These are phyloP conservation scores for Globisporangium ultimum DNA, from an alignment of 352 stramenopile species.

Conservation along the genomic window DNA sequence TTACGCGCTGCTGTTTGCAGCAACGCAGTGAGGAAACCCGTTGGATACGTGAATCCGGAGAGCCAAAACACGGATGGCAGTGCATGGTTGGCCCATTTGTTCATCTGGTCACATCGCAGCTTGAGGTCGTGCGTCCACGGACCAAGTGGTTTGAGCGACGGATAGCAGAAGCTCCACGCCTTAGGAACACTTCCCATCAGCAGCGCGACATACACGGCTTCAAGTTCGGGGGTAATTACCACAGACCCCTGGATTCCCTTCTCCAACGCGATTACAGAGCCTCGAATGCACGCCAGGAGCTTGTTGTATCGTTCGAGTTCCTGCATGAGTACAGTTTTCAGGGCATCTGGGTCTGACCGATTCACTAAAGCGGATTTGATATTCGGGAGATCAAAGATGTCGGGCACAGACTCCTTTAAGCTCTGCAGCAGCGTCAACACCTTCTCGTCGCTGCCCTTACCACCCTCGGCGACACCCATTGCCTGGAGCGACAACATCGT, in stretches of 20 bases:
- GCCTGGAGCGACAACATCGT: conserved; percentile 91
- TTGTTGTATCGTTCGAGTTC: conserved; percentile 95
- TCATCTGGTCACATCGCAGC: conserved; percentile 88
- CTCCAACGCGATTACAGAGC: conserved; percentile 82
- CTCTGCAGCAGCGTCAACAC: conserved; percentile 80
- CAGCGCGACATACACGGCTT: conserved; percentile 91
- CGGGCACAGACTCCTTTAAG: conserved; percentile 85
- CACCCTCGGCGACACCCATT: conserved; percentile 74
- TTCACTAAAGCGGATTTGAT: conserved; percentile 68
- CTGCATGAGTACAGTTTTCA: conserved; percentile 95
- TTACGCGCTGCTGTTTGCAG: conserved; percentile 93
- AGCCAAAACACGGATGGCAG: conserved; percentile 94
- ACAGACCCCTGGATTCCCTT: conserved; percentile 92
- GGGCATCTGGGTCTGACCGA: conserved; percentile 85
- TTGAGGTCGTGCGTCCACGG: conserved; percentile 93
- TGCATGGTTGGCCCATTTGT: conserved; percentile 79
- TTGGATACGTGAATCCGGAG: conserved; percentile 95
- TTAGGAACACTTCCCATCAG: conserved; percentile 85
- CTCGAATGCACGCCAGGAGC: conserved; percentile 74
- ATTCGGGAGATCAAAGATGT: conserved; percentile 85
- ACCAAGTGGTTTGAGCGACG: conserved; percentile 92
- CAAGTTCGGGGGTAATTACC: conserved; percentile 94
- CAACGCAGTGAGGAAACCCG: conserved; percentile 94
- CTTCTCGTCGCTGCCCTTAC: conserved; percentile 87
- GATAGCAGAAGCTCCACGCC: conserved; percentile 93